phyloP scores from a whole-genome alignment of 805 yeast genomes.

The Lachancea nothofagi region DNA sequence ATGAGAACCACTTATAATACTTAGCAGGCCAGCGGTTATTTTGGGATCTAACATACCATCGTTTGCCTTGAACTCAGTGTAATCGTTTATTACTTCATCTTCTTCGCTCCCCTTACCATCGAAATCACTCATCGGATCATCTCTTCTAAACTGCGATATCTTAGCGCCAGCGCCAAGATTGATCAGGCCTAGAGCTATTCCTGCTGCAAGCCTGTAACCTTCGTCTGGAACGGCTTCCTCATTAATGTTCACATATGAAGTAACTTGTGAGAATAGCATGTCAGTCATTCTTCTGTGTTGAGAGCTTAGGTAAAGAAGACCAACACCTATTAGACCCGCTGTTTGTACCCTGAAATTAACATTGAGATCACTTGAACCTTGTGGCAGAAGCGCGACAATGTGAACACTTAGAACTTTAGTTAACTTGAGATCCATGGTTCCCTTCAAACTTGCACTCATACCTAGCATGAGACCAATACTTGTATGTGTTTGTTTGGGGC shows the following conservation, averaged over 20 bases:
- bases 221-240: slow-evolving; percentile 60
- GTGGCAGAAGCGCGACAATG: slow-evolving; percentile 83
- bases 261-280: slow-evolving; percentile 63
- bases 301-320: slow-evolving; percentile 69
- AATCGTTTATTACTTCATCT: slow-evolving; percentile 35
- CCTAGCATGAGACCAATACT: slow-evolving; percentile 87
- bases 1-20: slow-evolving; percentile 15
- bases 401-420: slow-evolving; percentile 92
- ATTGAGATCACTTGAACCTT: slow-evolving; percentile 84
- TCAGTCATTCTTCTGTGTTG: slow-evolving; percentile 86
- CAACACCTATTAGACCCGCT: slow-evolving; percentile 88
- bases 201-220: slow-evolving; percentile 81
- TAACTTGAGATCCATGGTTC: slow-evolving; percentile 78
- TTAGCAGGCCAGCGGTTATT: slow-evolving; percentile 13
- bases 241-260: slow-evolving; percentile 43
- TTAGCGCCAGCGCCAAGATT: slow-evolving; percentile 69
- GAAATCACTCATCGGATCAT: slow-evolving; percentile 21
- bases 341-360: slow-evolving; percentile 80
- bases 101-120: slow-evolving; percentile 56
- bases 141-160: slow-evolving; percentile 1
- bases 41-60: slow-evolving; percentile 10
- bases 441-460: slow-evolving; percentile 81
- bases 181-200: slow-evolving; percentile 78
- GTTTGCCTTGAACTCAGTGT: slow-evolving; percentile 6
- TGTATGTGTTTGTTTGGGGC: slow-evolving; percentile 79